phyloP scores from a whole-genome alignment of 345 rosid genomes.

The Sisymbrium altissimum region DNA sequence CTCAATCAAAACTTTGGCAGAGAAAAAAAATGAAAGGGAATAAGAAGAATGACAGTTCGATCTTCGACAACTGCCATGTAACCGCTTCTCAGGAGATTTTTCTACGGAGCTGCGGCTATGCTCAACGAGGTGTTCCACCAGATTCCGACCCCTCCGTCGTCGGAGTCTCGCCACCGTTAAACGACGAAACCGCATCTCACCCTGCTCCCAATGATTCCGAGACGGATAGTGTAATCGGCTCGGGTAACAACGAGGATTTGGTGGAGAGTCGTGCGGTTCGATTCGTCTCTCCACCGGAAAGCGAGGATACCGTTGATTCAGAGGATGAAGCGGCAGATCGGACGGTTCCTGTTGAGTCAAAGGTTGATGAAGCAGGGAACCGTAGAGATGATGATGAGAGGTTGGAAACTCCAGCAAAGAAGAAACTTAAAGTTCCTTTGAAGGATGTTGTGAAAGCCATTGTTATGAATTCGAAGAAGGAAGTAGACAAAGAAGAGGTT shows the following conservation, averaged over 20 bases:
- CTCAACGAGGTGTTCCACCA: constrained; percentile 10
- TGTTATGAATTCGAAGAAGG: constrained; percentile 26
- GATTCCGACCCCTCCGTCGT: constrained; percentile 25
- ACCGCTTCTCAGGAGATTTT: constrained; percentile 21
- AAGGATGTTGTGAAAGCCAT: constrained; percentile 35
- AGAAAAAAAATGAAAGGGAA: constrained; percentile 5
- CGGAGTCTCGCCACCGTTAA: not conserved
- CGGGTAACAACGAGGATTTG: not conserved
- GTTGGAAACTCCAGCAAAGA: not conserved
- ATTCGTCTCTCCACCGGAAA: constrained; percentile 20
- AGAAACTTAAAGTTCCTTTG: constrained; percentile 24
- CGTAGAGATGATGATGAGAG: not conserved
- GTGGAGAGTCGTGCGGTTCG: constrained; percentile 23
- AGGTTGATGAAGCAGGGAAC: not conserved
- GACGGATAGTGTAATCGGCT: not conserved
- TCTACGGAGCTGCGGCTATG: constrained; percentile 23
- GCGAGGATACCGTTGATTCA: not conserved
- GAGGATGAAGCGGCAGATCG: constrained; percentile 13
- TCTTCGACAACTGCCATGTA: constrained; percentile 12
- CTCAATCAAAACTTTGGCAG: too few species aligned
- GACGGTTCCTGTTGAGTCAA: constrained; percentile 3
- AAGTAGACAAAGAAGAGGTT: not conserved
- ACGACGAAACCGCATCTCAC: not conserved
- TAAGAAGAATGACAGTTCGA: not conserved
- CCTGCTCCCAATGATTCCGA: not conserved